Evolutionary conservation across 2,329 filamentous ascomycete genomes (phyloP).

Genomic region (Cytospora piceae): DNA sequence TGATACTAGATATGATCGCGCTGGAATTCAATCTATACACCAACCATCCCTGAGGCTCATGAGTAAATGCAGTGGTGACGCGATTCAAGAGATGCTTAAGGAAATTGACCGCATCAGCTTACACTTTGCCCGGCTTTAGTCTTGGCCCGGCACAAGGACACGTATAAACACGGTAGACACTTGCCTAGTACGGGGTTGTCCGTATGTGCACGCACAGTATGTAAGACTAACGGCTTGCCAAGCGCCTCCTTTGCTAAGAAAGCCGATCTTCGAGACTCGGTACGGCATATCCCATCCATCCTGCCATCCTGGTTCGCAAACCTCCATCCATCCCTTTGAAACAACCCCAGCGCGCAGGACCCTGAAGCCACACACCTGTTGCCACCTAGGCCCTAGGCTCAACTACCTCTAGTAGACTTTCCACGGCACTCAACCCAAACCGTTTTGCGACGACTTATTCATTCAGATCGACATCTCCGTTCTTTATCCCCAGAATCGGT

Average conservation of each 20-base stretch:
- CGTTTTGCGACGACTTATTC: background rate
- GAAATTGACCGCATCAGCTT: background rate
- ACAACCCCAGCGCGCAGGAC: conserved; percentile 19
- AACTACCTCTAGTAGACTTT: background rate
- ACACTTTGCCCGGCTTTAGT: background rate
- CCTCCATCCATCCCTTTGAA: conserved; percentile 23
- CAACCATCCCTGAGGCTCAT: background rate
- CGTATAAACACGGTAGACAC: background rate
- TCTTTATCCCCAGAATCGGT: conserved; percentile 1
- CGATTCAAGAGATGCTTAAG: background rate
- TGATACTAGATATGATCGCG: background rate
- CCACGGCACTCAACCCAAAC: background rate
- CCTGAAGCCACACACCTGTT: conserved; percentile 18
- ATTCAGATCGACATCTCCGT: background rate
- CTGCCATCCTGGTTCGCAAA: conserved; percentile 3
- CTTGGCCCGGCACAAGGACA: background rate
- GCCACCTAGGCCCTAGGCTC: conserved; percentile 17
- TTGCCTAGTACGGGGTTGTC: background rate
- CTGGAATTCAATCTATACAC: too few species aligned
- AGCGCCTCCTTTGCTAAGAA: background rate
- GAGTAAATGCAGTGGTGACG: background rate
- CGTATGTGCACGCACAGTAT: background rate
- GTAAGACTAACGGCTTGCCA: background rate
- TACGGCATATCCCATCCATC: conserved; percentile 2
- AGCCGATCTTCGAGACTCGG: conserved; percentile 1